phyloP scores from a whole-genome alignment of 768 basidiomycete species.

The Phylloporus arenicola region DNA sequence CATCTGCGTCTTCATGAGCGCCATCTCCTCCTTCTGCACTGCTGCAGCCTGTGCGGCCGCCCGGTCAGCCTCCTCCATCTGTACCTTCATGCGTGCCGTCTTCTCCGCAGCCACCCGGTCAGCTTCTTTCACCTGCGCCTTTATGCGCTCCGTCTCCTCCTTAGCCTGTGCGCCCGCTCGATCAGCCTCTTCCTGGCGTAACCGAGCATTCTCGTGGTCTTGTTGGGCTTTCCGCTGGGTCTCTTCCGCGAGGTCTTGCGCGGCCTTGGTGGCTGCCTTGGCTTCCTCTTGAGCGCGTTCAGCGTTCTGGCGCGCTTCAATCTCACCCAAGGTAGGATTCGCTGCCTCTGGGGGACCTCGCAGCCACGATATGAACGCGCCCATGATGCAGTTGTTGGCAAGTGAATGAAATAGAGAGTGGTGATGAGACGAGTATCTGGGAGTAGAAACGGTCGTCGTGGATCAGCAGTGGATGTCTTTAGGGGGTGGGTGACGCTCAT shows the following conservation, averaged over 20 bases:
- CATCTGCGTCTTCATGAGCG: slow-evolving; percentile 12
- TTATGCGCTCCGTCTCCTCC: too few relatives aligned
- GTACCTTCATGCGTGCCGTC: too few relatives aligned
- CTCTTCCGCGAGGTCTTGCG: slow-evolving; percentile 1
- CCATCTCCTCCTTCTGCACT: slow-evolving; percentile 3
- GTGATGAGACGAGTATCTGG: neutral
- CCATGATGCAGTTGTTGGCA: slow-evolving; percentile 6
- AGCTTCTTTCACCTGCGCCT: too few relatives aligned
- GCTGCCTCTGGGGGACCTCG: neutral
- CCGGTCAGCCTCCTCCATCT: too few relatives aligned
- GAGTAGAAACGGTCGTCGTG: neutral
- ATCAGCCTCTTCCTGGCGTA: slow-evolving; percentile 11
- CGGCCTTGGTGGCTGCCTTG: slow-evolving; percentile 1
- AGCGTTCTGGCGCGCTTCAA: slow-evolving; percentile 8
- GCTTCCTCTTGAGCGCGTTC: slow-evolving; percentile 6
- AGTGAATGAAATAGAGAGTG: neutral
- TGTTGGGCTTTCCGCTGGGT: slow-evolving; percentile 3
- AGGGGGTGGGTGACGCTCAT: too few relatives aligned
- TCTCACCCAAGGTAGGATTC: slow-evolving; percentile 12
- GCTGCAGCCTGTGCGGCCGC: neutral
- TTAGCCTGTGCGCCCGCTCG: too few relatives aligned
- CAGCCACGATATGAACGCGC: slow-evolving; percentile 1
- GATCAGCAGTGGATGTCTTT: neutral
- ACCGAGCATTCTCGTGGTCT: slow-evolving; percentile 6
- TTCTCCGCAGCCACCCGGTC: too few relatives aligned